Conservation (phyloP, 1,139 yeast genomes). For the Taphrina sp. region DNA sequence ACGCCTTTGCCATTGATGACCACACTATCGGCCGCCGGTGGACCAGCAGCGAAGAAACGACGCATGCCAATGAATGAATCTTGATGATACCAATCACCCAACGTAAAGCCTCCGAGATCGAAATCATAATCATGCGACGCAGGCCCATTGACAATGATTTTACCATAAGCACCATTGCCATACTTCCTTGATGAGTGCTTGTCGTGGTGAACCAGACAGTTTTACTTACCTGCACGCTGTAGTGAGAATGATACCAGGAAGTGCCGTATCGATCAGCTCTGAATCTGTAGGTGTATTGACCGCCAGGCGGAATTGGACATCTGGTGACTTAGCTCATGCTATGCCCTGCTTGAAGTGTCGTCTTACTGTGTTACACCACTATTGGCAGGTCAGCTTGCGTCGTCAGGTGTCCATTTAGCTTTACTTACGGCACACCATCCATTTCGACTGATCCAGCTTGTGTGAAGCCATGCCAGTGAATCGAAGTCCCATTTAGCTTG, state of each 20-base stretch:
- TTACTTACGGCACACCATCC: constrained; percentile 84
- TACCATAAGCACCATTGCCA: constrained; percentile 46
- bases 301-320: constrained; percentile 75
- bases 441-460: constrained; percentile 63
- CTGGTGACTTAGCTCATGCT: no score
- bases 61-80: constrained; percentile 51
- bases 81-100: constrained; percentile 76
- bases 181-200: constrained; percentile 32
- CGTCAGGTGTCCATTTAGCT: no score
- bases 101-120: constrained; percentile 55
- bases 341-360: no score
- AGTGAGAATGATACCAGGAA: constrained; percentile 56
- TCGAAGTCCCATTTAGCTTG: constrained; percentile 59
- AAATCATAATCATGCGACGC: constrained; percentile 55
- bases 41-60: constrained; percentile 65
- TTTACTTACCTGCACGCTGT: neutral
- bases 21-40: constrained; percentile 68
- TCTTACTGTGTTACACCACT: no score
- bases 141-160: constrained; percentile 9
- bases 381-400: no score
- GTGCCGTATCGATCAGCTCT: constrained; percentile 73
- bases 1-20: constrained; percentile 42
- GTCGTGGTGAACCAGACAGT: neutral
- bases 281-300: constrained; percentile 63
- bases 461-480: constrained; percentile 84